Evolutionary conservation across 202 grass and related monocot species (phyloP).

Genomic region (Dendrocalamus latiflorus): DNA sequence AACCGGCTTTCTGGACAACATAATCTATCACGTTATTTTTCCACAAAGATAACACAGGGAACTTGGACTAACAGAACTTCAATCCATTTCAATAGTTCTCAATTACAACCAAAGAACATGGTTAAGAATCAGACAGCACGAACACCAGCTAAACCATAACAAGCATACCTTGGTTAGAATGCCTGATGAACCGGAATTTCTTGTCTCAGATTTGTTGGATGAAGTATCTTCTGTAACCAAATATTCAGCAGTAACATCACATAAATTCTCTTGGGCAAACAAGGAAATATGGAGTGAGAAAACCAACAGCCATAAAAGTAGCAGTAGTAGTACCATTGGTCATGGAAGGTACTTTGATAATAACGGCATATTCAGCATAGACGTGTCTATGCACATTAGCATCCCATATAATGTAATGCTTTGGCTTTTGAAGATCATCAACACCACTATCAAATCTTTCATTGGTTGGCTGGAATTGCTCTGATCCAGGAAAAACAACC

Average conservation of each 20-base stretch:
- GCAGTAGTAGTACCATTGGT: constrained; percentile 41
- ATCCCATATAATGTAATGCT: constrained; percentile 71
- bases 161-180: constrained; percentile 48
- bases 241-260: constrained; percentile 34
- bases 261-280: constrained; percentile 4
- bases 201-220: constrained; percentile 34
- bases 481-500: constrained; percentile 56
- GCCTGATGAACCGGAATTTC: constrained; percentile 41
- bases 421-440: constrained; percentile 77
- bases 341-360: constrained; percentile 44
- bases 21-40: neutral
- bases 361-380: constrained; percentile 69
- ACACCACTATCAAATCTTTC: constrained; percentile 65
- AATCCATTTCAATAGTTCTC: neutral
- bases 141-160: neutral
- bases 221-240: constrained; percentile 35
- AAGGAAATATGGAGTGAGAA: neutral
- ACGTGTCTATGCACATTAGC: constrained; percentile 57
- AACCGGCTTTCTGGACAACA: neutral
- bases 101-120: neutral
- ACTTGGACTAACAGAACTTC: neutral
- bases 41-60: neutral
- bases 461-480: constrained; percentile 61
- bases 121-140: neutral
- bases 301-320: neutral